Conservation (phyloP, 1,284 basidiomycete species). For the Rhizoctonia solani region DNA sequence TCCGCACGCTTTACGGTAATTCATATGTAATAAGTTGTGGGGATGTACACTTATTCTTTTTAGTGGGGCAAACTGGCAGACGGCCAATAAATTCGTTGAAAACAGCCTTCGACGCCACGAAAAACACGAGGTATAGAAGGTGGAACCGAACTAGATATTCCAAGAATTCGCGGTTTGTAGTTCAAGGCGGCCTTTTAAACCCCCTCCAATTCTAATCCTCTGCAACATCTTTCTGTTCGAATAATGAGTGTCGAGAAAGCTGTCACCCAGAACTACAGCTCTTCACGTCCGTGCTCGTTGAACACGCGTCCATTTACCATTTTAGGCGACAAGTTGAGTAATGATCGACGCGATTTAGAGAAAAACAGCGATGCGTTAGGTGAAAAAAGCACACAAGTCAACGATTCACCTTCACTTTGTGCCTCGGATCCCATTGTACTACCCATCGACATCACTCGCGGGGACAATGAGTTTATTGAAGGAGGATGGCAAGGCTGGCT, state of each 20-base stretch:
- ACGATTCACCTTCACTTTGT: not conserved
- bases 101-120: not conserved
- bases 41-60: too few relatives aligned
- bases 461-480: not conserved
- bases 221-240: too few relatives aligned
- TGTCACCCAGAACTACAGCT: too few relatives aligned
- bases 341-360: not conserved
- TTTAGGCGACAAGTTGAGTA: not conserved
- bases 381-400: not conserved
- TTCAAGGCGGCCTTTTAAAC: not conserved
- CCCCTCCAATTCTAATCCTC: not conserved
- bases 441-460: not conserved
- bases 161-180: not conserved
- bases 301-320: too few relatives aligned
- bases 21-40: too few relatives aligned
- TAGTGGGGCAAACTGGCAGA: too few relatives aligned
- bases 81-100: not conserved
- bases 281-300: too few relatives aligned
- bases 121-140: not conserved
- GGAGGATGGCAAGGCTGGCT: conserved; percentile 5
- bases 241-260: too few relatives aligned
- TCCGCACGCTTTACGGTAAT: too few relatives aligned
- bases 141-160: not conserved
- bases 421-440: not conserved
- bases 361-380: not conserved